Evolutionary conservation across 108 stramenopile species (phyloP).

Genomic region (Nitzschia palea): DNA sequence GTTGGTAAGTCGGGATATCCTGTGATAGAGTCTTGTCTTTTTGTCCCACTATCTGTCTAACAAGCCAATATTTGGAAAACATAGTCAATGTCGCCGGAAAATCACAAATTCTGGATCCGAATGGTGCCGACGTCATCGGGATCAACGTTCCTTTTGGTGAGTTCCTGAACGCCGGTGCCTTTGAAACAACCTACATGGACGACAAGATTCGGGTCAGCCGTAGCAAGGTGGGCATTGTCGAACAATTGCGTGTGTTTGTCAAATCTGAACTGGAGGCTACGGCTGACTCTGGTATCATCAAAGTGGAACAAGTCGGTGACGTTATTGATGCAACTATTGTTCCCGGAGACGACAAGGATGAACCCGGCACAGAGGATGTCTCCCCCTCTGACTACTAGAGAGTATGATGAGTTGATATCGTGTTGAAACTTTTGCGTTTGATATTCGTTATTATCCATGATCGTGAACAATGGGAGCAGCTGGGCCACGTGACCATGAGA

Average conservation of each 20-base stretch:
- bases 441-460: too few species aligned
- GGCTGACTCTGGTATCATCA: constrained; percentile 17
- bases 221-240: constrained; percentile 53
- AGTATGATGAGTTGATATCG: too few species aligned
- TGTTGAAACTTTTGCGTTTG: too few species aligned
- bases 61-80: too few species aligned
- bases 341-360: constrained; percentile 33
- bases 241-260: constrained; percentile 74
- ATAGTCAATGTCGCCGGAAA: constrained; percentile 74
- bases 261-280: constrained; percentile 24
- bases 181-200: constrained; percentile 79
- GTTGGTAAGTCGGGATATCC: constrained; percentile 39
- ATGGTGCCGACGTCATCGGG: constrained; percentile 66
- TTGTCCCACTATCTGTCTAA: too few species aligned
- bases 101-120: constrained; percentile 55
- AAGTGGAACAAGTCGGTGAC: constrained; percentile 10
- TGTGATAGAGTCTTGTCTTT: too few species aligned
- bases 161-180: constrained; percentile 57
- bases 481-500: too few species aligned
- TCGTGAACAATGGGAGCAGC: too few species aligned
- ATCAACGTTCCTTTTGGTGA: constrained; percentile 65
- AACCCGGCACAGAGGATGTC: too few species aligned
- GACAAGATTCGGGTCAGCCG: constrained; percentile 69
- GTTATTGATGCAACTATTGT: constrained; percentile 12
- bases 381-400: constrained; percentile 1